Evolutionary conservation across 208 protist species (phyloP).

Genomic region (Crithidia mellificae): DNA sequence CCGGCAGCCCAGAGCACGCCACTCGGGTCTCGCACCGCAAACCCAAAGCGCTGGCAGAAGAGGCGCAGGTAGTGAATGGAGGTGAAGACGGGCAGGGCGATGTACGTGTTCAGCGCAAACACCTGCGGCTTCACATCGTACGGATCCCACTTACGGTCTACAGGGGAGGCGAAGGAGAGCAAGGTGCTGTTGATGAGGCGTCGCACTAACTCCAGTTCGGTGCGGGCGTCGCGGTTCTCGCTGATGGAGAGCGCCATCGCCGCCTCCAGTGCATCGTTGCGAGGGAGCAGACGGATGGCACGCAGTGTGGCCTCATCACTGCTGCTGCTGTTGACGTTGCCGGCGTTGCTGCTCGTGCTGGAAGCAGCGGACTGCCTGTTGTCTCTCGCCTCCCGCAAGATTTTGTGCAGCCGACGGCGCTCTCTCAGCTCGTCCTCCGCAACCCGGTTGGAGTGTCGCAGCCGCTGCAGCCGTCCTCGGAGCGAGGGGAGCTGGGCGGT

Average conservation of each 20-base stretch:
- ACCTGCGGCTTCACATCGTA: constrained; percentile 90
- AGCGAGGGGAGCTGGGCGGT: background rate
- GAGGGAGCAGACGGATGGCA: constrained; percentile 52
- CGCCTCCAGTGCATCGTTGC: constrained; percentile 70
- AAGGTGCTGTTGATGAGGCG: constrained; percentile 72
- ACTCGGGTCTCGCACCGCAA: constrained; percentile 76
- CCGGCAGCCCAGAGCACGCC: constrained; percentile 73
- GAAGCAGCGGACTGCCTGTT: background rate
- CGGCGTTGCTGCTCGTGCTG: background rate
- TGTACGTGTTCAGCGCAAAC: constrained; percentile 82
- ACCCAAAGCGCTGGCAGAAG: constrained; percentile 74
- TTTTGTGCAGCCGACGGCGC: constrained; percentile 36
- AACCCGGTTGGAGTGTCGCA: constrained; percentile 26
- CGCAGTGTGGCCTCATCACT: background rate
- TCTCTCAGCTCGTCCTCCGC: constrained; percentile 32
- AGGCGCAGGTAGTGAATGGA: constrained; percentile 68
- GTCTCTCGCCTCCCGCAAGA: constrained; percentile 17
- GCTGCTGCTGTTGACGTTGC: background rate
- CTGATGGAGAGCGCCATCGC: constrained; percentile 76
- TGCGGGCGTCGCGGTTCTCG: constrained; percentile 74
- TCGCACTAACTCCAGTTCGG: constrained; percentile 81
- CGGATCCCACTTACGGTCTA: constrained; percentile 70
- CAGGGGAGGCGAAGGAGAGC: constrained; percentile 82
- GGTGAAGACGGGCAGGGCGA: constrained; percentile 89
- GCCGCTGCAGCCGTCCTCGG: constrained; percentile 29